Conservation (phyloP, 2,329 filamentous ascomycete species). For the Fusarium secorum region DNA sequence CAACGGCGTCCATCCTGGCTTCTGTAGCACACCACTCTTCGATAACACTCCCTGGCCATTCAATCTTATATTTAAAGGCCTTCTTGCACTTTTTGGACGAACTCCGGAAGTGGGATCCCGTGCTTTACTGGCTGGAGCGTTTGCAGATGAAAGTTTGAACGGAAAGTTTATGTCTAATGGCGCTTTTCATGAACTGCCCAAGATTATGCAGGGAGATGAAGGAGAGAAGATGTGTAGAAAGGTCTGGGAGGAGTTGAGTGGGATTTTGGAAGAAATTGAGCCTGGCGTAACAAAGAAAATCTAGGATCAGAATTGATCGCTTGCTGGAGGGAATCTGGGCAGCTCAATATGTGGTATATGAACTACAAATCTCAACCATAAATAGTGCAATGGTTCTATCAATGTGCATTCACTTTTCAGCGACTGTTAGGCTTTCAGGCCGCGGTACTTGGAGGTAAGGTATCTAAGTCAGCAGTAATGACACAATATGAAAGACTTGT, state of each 20-base stretch:
- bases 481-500: background rate
- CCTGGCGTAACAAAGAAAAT: conserved; percentile 49
- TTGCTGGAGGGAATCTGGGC: background rate
- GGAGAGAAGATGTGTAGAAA: conserved; percentile 48
- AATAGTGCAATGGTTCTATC: background rate
- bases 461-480: background rate
- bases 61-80: conserved; percentile 27
- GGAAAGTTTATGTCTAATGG: conserved; percentile 52
- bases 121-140: conserved; percentile 49
- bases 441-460: background rate
- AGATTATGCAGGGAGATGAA: conserved; percentile 45
- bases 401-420: background rate
- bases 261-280: conserved; percentile 53
- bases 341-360: background rate
- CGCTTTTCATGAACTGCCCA: conserved; percentile 34
- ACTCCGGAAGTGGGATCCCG: conserved; percentile 51
- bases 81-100: conserved; percentile 44
- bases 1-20: conserved; percentile 52
- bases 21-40: conserved; percentile 53
- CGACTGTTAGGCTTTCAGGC: no score
- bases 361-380: background rate
- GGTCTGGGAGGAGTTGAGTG: conserved; percentile 54
- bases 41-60: conserved; percentile 44
- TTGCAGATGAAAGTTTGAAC: conserved; percentile 49
- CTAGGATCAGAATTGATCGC: conserved; percentile 10